Evolutionary conservation across 257 asterid species (phyloP).

Genomic region (Nicotiana tabacum): DNA sequence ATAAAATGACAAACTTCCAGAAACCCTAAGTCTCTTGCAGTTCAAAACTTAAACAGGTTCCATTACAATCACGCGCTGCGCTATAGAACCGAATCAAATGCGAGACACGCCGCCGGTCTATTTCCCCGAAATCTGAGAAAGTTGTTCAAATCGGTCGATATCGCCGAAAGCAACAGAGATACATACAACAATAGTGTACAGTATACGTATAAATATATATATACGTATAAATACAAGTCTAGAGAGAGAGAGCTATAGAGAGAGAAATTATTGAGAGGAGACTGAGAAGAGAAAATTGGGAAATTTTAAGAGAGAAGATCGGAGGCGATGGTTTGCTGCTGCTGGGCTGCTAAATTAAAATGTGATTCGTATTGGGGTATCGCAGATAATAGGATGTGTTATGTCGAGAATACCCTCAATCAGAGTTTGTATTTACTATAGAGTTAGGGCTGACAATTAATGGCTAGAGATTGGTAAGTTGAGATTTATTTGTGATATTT

Average conservation of each 20-base stretch:
- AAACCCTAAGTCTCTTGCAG: neutral
- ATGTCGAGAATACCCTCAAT: too few relatives aligned
- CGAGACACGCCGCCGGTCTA: neutral
- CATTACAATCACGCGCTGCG: constrained; percentile 11
- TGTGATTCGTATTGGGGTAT: too few relatives aligned
- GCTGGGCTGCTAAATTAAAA: too few relatives aligned
- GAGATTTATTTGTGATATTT: too few relatives aligned
- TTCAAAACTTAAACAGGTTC: constrained; percentile 14
- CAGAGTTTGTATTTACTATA: too few relatives aligned
- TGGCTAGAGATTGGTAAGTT: too few relatives aligned
- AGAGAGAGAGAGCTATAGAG: neutral
- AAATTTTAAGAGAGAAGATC: too few relatives aligned
- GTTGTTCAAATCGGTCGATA: constrained; percentile 33
- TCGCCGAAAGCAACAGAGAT: neutral
- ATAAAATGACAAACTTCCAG: neutral
- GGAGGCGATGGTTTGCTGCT: too few relatives aligned
- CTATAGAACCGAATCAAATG: constrained; percentile 19
- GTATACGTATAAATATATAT: neutral
- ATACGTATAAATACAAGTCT: neutral
- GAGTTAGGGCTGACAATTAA: too few relatives aligned
- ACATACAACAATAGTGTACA: neutral
- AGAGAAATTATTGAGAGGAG: too few relatives aligned
- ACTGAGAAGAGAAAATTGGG: too few relatives aligned
- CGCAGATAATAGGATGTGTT: too few relatives aligned
- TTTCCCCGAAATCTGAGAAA: constrained; percentile 26